Conservation (phyloP, 2,329 filamentous ascomycete species). For the Fusarium siculi region DNA sequence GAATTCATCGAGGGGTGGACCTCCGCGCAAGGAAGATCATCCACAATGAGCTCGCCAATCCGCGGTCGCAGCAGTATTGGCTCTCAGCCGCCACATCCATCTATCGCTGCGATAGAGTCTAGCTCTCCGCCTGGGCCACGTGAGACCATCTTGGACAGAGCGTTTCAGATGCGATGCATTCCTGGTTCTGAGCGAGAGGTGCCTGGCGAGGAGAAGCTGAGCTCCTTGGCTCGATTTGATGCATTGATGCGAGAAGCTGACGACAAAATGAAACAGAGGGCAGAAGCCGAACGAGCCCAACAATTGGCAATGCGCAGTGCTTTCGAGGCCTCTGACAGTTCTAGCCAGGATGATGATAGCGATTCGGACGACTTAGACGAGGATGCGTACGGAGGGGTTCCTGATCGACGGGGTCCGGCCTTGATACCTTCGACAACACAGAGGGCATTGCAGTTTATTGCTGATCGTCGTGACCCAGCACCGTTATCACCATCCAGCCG, state of each 20-base stretch:
- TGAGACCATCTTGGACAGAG: constrained; percentile 74
- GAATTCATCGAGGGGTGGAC: constrained; percentile 72
- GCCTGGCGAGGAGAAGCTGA: constrained; percentile 71
- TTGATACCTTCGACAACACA: constrained; percentile 60
- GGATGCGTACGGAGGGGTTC: constrained; percentile 53
- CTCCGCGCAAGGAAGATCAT: constrained; percentile 67
- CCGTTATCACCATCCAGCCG: constrained; percentile 48
- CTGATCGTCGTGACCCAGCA: constrained; percentile 54
- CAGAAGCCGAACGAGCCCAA: constrained; percentile 48
- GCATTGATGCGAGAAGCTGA: constrained; percentile 72
- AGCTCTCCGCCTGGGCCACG: constrained; percentile 65
- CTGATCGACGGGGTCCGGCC: constrained; percentile 44
- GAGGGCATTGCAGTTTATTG: constrained; percentile 62
- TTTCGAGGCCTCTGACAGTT: constrained; percentile 63
- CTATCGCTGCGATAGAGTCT: constrained; percentile 52
- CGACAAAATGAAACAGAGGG: constrained; percentile 57
- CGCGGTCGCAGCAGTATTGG: constrained; percentile 65
- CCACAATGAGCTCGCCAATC: constrained; percentile 66
- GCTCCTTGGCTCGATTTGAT: constrained; percentile 72
- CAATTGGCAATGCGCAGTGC: constrained; percentile 57
- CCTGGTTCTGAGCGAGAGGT: constrained; percentile 66
- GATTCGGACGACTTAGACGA: constrained; percentile 56
- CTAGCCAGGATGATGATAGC: constrained; percentile 53
- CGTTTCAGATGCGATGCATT: constrained; percentile 71
- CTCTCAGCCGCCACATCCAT: constrained; percentile 57